Percentiles rank a stretch among this genome's conserved stretches.
Conservation (phyloP, 2,329 filamentous ascomycete species). For the Incumbomyces delicatus region DNA sequence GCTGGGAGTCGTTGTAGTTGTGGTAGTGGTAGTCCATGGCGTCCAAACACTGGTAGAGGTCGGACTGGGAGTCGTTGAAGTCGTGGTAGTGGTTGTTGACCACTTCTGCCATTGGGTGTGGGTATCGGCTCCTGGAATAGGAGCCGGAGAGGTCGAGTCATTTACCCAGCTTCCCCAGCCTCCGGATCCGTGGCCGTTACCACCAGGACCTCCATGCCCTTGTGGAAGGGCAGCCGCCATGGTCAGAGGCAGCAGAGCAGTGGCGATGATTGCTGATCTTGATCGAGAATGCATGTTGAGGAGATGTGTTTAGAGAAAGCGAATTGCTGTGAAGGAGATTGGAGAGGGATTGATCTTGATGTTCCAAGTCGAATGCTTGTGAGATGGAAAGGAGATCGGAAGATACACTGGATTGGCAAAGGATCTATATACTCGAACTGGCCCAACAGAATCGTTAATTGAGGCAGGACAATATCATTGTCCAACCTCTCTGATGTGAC, state of each 20-base stretch:
- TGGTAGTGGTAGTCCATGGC: neutral
- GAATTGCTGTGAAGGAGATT: neutral
- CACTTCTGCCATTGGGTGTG: neutral
- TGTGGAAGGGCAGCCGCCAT: constrained; percentile 2
- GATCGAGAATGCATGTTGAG: constrained; percentile 7
- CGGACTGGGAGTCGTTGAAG: neutral
- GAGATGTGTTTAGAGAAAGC: neutral
- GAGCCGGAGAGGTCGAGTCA: neutral
- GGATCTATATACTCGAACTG: constrained; percentile 4
- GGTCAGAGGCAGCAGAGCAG: constrained; percentile 4
- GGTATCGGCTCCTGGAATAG: neutral
- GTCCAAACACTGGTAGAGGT: neutral
- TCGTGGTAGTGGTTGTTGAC: neutral
- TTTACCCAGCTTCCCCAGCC: neutral
- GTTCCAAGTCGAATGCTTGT: neutral
- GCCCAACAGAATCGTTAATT: neutral
- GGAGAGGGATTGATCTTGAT: neutral
- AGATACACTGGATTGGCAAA: neutral
- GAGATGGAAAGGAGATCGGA: constrained; percentile 1
- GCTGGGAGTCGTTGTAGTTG: neutral
- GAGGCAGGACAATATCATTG: constrained; percentile 7
- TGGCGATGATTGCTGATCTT: constrained; percentile 3
- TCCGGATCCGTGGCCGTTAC: neutral
- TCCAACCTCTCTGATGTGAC: constrained; percentile 2
- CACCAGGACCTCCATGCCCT: neutral